Percentiles rank a stretch among this genome's conserved stretches.
phyloP scores from a whole-genome alignment of 768 basidiomycete species.

The Thelephora aurantiotincta region DNA sequence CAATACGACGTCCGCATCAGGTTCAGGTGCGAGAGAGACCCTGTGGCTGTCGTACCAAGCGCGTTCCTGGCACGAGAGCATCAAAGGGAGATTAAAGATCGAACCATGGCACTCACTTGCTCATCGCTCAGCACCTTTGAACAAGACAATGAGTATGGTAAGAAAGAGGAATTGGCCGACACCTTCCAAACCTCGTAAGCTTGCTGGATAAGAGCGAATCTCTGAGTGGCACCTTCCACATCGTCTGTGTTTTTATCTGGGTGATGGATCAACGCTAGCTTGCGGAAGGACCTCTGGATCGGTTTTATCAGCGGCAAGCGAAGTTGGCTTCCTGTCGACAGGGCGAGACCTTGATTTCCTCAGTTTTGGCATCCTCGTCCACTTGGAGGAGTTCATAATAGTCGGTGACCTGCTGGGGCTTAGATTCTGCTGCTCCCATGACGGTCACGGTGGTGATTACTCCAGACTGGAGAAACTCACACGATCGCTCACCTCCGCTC shows the following conservation, averaged over 20 bases:
- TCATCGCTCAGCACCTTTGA: slow-evolving; percentile 85
- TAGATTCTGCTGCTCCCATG: slow-evolving; percentile 66
- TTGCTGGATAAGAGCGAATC: slow-evolving; percentile 82
- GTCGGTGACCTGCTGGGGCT: slow-evolving; percentile 31
- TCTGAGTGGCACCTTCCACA: slow-evolving; percentile 71
- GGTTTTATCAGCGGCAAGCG: background rate
- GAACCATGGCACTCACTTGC: slow-evolving; percentile 44
- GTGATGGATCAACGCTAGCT: slow-evolving; percentile 72
- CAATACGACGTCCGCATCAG: slow-evolving; percentile 75
- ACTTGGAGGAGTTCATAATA: slow-evolving; percentile 79
- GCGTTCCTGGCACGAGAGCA: slow-evolving; percentile 61
- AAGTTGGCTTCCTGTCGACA: slow-evolving; percentile 2
- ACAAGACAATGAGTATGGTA: background rate
- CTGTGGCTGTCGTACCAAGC: slow-evolving; percentile 97
- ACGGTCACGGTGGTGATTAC: slow-evolving; percentile 1
- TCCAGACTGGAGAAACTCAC: background rate
- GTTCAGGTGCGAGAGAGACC: slow-evolving; percentile 62
- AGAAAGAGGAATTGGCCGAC: background rate
- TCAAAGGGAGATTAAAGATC: background rate
- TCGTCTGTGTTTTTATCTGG: slow-evolving; percentile 83
- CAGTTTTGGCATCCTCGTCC: slow-evolving; percentile 66
- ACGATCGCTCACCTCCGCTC: background rate
- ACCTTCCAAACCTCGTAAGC: slow-evolving; percentile 72
- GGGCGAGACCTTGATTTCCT: slow-evolving; percentile 72
- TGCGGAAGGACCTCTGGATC: slow-evolving; percentile 64